Conservation (phyloP, 257 asterid species). For the Solanum lignicaule region DNA sequence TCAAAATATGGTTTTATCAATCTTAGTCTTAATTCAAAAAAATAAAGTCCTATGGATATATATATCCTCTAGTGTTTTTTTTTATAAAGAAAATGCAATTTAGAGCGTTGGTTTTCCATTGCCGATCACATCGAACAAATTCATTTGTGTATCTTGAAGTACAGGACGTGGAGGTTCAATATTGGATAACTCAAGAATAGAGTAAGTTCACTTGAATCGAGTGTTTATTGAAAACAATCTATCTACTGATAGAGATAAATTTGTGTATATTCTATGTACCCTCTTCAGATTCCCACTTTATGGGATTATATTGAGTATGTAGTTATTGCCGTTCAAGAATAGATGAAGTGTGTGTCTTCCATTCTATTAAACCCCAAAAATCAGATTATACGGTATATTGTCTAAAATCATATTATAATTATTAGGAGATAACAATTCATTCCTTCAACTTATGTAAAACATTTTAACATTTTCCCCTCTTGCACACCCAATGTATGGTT, state of each 20-base stretch:
- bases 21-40: neutral
- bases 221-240: neutral
- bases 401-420: neutral
- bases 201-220: no score
- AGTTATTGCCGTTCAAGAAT: neutral
- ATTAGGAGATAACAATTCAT: neutral
- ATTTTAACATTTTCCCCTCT: neutral
- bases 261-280: accelerated
- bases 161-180: neutral
- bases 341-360: neutral
- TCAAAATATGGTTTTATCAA: neutral
- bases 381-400: neutral
- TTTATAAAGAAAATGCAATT: neutral
- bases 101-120: neutral
- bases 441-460: neutral
- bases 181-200: neutral
- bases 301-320: no score
- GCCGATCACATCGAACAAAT: no score
- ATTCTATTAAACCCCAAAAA: neutral
- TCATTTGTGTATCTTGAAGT: no score
- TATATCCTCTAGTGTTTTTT: neutral
- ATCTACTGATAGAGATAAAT: neutral
- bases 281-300: neutral
- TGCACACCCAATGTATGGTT: neutral
- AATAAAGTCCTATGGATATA: neutral